phyloP scores from a whole-genome alignment of 1,139 yeast genomes.

The Geotrichum europaeum region DNA sequence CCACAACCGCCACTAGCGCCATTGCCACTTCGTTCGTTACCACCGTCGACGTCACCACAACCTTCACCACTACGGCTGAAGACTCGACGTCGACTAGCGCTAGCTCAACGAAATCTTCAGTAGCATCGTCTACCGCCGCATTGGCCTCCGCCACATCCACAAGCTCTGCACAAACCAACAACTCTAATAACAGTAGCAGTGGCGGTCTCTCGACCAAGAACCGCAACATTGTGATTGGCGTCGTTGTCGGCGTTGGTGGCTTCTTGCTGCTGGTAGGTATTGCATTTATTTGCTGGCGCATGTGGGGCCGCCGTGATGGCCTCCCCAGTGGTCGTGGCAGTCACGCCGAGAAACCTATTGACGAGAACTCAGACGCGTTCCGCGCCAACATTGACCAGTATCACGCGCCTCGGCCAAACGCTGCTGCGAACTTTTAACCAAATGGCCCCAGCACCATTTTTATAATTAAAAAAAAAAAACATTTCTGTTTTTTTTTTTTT shows the following conservation, averaged over 20 bases:
- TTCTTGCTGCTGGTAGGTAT: conserved; percentile 27
- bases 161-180: conserved; percentile 1
- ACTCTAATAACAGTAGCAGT: conserved; percentile 12
- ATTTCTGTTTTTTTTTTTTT: background rate
- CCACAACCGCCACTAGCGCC: background rate
- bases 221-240: conserved; percentile 31
- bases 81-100: background rate
- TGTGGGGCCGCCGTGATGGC: conserved; percentile 23
- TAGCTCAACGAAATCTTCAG: background rate
- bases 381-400: conserved; percentile 37
- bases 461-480: background rate
- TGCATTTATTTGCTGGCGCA: conserved; percentile 27
- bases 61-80: conserved; percentile 1
- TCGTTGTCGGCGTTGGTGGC: conserved; percentile 34
- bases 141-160: background rate
- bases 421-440: conserved; percentile 35
- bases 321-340: background rate
- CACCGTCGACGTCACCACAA: conserved; percentile 3
- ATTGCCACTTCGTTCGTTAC: conserved; percentile 7
- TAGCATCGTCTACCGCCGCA: background rate
- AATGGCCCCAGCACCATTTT: background rate
- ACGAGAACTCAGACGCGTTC: conserved; percentile 30
- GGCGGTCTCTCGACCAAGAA: conserved; percentile 28
- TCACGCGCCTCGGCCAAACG: conserved; percentile 30
- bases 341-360: conserved; percentile 17